These are phyloP conservation scores for Auriscalpium microsporum DNA, from an alignment of 768 basidiomycete species.

Conservation along the genomic window DNA sequence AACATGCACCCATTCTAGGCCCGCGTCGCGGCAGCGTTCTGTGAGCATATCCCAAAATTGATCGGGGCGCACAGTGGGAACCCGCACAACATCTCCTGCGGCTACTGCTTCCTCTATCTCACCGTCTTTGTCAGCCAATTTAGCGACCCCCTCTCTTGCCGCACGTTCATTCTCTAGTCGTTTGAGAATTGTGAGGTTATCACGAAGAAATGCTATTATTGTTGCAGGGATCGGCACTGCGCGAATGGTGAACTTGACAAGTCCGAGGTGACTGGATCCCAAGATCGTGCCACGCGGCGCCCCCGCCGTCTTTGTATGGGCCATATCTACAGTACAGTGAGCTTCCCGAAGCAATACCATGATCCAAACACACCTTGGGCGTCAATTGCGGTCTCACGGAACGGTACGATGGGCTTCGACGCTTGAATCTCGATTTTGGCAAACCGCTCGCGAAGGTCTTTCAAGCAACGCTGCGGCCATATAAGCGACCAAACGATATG, in stretches of 20 bases:
- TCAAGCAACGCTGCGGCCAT: constrained; percentile 71
- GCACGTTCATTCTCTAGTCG: constrained; percentile 40
- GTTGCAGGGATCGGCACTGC: constrained; percentile 66
- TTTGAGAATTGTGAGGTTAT: constrained; percentile 59
- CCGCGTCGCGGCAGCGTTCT: constrained; percentile 54
- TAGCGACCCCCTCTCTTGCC: constrained; percentile 25
- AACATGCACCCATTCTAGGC: constrained; percentile 72
- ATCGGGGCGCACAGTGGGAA: constrained; percentile 58
- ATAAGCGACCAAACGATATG: neutral
- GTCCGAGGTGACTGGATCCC: constrained; percentile 55
- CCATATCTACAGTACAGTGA: constrained; percentile 58
- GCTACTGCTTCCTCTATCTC: constrained; percentile 34
- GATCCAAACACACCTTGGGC: constrained; percentile 45
- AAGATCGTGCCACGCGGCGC: constrained; percentile 71
- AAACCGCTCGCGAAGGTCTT: constrained; percentile 93
- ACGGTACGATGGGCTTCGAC: constrained; percentile 94
- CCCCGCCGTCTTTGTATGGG: constrained; percentile 64
- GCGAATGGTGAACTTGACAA: constrained; percentile 79
- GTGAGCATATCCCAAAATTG: constrained; percentile 75
- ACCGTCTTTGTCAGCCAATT: constrained; percentile 21
- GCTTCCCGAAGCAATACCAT: neutral
- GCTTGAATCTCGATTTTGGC: constrained; percentile 89
- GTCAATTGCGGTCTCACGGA: constrained; percentile 88
- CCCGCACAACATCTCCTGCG: constrained; percentile 51
- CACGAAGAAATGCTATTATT: constrained; percentile 69